Evolutionary conservation across 768 basidiomycete species (phyloP).

Genomic region (Rubroboletus pulcherrimus): DNA sequence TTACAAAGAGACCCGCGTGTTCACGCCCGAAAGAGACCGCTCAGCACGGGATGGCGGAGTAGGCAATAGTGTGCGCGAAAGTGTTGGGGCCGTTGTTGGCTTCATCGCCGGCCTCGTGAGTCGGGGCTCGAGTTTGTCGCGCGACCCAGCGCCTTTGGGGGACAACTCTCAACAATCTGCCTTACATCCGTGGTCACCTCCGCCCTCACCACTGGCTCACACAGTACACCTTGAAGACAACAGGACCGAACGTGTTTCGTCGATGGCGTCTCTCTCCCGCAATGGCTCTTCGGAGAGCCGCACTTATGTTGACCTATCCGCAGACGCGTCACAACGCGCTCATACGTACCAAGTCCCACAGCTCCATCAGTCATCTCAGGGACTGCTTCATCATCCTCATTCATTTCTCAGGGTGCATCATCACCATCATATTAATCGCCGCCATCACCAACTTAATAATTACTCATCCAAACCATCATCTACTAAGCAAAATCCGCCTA

Average conservation of each 20-base stretch:
- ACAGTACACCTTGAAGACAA: conserved; percentile 9
- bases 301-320: conserved; percentile 9
- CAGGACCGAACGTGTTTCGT: conserved; percentile 9
- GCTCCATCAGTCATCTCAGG: conserved; percentile 24
- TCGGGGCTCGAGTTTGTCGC: conserved; percentile 20
- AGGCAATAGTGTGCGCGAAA: conserved; percentile 40
- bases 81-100: conserved; percentile 55
- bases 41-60: conserved; percentile 27
- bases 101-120: conserved; percentile 61
- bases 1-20: conserved; percentile 88
- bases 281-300: conserved; percentile 22
- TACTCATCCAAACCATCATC: conserved; percentile 23
- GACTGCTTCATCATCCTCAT: conserved; percentile 21
- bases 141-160: conserved; percentile 14
- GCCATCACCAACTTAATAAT: conserved; percentile 21
- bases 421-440: conserved; percentile 20
- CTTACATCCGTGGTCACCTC: conserved; percentile 16
- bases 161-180: conserved; percentile 1
- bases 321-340: conserved; percentile 7
- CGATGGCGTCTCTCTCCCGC: conserved; percentile 15
- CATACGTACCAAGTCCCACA: conserved; percentile 12
- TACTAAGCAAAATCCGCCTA: conserved; percentile 33
- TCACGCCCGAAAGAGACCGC: conserved; percentile 78
- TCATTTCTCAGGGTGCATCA: conserved; percentile 16
- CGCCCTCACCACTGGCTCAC: conserved; percentile 26